Percentiles rank a stretch among this genome's conserved stretches.
phyloP scores from a whole-genome alignment of 2,329 filamentous ascomycete genomes.

The Arthroderma sp. region DNA sequence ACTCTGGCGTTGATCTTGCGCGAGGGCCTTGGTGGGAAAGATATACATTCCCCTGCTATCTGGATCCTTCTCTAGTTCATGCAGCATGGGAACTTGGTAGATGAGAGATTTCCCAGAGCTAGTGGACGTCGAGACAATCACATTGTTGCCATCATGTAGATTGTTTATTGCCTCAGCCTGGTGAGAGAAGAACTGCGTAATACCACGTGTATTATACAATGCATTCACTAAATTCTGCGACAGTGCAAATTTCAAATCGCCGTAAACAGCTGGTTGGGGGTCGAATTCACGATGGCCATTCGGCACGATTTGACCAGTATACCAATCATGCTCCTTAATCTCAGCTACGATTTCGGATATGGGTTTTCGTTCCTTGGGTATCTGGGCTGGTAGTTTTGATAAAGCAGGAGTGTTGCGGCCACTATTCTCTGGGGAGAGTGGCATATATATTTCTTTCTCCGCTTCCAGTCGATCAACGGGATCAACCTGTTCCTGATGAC shows the following conservation, averaged over 20 bases:
- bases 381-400: slow-evolving; percentile 49
- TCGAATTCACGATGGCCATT: slow-evolving; percentile 88
- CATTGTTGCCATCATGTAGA: slow-evolving; percentile 65
- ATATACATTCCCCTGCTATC: slow-evolving; percentile 88
- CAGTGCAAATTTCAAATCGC: slow-evolving; percentile 70
- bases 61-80: slow-evolving; percentile 66
- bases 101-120: slow-evolving; percentile 97
- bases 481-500: slow-evolving; percentile 50
- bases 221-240: slow-evolving; percentile 93
- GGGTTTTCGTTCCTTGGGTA: slow-evolving; percentile 65
- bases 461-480: slow-evolving; percentile 52
- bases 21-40: slow-evolving; percentile 91
- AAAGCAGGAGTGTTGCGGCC: slow-evolving; percentile 26
- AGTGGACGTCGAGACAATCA: slow-evolving; percentile 88
- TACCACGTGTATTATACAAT: slow-evolving; percentile 79
- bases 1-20: slow-evolving; percentile 84
- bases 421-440: slow-evolving; percentile 37
- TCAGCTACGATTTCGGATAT: slow-evolving; percentile 78
- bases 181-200: slow-evolving; percentile 76
- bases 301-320: slow-evolving; percentile 81
- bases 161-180: slow-evolving; percentile 90
- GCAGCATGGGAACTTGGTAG: slow-evolving; percentile 84
- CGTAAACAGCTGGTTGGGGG: slow-evolving; percentile 65
- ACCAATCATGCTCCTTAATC: slow-evolving; percentile 72
- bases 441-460: slow-evolving; percentile 49